Evolutionary conservation across 805 yeast genomes (phyloP).

Genomic region (Millerozyma acaciae): DNA sequence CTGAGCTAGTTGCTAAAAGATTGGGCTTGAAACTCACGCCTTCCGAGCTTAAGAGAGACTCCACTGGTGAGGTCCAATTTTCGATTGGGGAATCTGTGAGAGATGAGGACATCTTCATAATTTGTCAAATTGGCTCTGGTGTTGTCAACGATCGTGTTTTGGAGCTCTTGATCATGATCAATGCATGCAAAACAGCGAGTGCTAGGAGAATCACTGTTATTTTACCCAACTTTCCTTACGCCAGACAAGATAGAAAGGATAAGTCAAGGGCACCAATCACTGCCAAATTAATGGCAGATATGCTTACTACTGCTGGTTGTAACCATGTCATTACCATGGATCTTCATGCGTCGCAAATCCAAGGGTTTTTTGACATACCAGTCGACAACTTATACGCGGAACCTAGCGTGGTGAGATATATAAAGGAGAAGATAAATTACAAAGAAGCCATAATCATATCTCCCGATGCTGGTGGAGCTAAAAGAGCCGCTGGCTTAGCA

Average conservation of each 20-base stretch:
- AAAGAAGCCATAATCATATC: conserved; percentile 76
- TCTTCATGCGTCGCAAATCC: conserved; percentile 95
- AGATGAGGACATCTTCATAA: conserved; percentile 77
- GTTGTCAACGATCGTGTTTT: conserved; percentile 79
- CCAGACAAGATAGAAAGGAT: conserved; percentile 96
- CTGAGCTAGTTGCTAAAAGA: conserved; percentile 64
- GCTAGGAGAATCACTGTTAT: conserved; percentile 93
- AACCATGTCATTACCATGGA: conserved; percentile 96
- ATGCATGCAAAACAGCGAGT: conserved; percentile 94
- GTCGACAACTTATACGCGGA: conserved; percentile 96
- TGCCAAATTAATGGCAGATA: conserved; percentile 88
- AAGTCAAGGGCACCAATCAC: conserved; percentile 95
- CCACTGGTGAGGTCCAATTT: conserved; percentile 74
- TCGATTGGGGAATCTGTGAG: conserved; percentile 73
- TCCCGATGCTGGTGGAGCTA: conserved; percentile 99
- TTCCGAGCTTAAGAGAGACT: conserved; percentile 69
- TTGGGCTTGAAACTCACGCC: conserved; percentile 71
- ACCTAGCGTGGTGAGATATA: conserved; percentile 81
- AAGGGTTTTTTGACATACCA: conserved; percentile 93
- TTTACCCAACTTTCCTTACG: conserved; percentile 93
- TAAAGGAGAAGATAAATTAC: conserved; percentile 55
- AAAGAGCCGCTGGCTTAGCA: conserved; percentile 91
- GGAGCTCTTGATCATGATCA: conserved; percentile 85
- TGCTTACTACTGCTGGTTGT: conserved; percentile 92
- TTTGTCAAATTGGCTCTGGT: conserved; percentile 77